A percentile compares a stretch with the other conserved stretches of the same genome.
Conservation (phyloP, 345 rosid genomes). For the Ceriops zippeliana region DNA sequence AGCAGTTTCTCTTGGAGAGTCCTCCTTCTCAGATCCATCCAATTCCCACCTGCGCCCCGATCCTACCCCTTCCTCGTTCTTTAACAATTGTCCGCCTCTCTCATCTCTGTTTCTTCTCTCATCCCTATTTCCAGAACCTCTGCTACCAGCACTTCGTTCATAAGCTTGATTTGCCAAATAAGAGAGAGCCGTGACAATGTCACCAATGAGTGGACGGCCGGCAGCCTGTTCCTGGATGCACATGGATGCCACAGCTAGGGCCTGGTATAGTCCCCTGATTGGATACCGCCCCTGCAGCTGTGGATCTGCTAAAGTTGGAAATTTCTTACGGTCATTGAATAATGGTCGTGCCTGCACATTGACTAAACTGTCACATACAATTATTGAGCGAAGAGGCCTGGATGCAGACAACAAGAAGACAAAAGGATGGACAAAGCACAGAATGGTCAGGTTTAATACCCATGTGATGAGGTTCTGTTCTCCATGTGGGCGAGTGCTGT, state of each 20-base stretch:
- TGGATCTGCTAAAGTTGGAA: constrained; percentile 79
- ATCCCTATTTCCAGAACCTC: constrained; percentile 45
- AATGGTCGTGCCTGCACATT: constrained; percentile 72
- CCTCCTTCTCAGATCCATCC: constrained; percentile 85
- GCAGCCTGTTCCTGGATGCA: constrained; percentile 98
- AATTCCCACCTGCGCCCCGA: constrained; percentile 70
- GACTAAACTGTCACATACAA: constrained; percentile 1
- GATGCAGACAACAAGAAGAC: neutral
- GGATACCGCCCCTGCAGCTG: constrained; percentile 74
- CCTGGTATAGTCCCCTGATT: constrained; percentile 86
- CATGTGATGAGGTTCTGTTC: constrained; percentile 94
- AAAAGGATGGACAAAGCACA: neutral
- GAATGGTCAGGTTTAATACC: constrained; percentile 38
- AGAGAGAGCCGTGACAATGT: constrained; percentile 91
- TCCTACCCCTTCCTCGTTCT: constrained; percentile 66
- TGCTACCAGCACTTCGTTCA: constrained; percentile 45
- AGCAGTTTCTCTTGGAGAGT: constrained; percentile 72
- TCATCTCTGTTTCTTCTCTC: constrained; percentile 58
- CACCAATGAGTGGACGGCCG: constrained; percentile 87
- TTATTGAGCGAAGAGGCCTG: constrained; percentile 2
- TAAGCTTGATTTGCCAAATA: constrained; percentile 83
- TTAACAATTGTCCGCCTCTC: constrained; percentile 52
- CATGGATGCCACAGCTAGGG: constrained; percentile 95
- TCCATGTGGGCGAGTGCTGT: constrained; percentile 77
- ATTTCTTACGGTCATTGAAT: constrained; percentile 79